These are phyloP conservation scores for Zangia roseola DNA, from an alignment of 768 basidiomycete species.

Conservation along the genomic window DNA sequence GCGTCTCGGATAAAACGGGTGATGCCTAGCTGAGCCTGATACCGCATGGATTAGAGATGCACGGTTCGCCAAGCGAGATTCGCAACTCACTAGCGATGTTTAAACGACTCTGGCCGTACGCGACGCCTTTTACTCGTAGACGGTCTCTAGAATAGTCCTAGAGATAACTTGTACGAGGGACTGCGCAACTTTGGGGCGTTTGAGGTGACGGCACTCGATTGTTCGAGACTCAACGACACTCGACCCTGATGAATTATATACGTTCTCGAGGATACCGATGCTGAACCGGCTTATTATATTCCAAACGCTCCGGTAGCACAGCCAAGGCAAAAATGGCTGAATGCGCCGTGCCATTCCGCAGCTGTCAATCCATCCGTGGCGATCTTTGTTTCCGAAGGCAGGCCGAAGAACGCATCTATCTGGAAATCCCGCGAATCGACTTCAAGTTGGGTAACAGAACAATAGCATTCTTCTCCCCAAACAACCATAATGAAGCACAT, in stretches of 20 bases:
- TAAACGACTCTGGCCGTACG: too few species aligned
- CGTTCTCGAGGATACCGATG: slow-evolving; percentile 10
- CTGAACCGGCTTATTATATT: neutral
- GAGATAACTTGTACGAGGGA: slow-evolving; percentile 1
- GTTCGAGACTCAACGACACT: neutral
- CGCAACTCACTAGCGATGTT: neutral
- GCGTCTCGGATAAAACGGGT: neutral
- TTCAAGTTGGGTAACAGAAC: neutral
- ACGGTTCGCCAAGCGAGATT: neutral
- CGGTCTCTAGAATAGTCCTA: neutral
- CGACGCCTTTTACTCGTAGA: too few species aligned
- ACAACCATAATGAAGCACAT: too few species aligned
- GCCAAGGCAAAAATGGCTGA: slow-evolving; percentile 13
- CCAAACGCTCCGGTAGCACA: slow-evolving; percentile 7
- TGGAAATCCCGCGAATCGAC: neutral
- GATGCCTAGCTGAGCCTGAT: slow-evolving; percentile 1
- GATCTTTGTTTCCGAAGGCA: neutral
- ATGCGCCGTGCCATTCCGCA: neutral
- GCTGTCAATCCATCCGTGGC: neutral
- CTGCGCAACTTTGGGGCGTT: neutral
- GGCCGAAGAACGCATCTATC: neutral
- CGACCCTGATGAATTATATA: neutral
- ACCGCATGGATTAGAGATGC: slow-evolving; percentile 6
- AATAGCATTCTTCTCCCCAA: too few species aligned
- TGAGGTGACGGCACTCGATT: neutral